phyloP scores from a whole-genome alignment of 1,284 basidiomycete species.

The Ustilago trichophora region DNA sequence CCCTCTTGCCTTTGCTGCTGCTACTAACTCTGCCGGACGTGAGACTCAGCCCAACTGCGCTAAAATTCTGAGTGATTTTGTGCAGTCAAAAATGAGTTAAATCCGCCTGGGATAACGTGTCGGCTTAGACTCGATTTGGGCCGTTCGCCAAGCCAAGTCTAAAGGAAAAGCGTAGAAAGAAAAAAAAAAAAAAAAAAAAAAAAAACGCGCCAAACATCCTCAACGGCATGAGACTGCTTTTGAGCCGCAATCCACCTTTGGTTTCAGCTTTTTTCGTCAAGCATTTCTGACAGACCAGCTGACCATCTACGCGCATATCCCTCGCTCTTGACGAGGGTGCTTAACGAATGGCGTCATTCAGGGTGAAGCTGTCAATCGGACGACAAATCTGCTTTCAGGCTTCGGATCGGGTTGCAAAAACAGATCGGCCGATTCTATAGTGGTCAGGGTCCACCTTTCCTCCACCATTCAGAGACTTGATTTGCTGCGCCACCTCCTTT shows the following conservation, averaged over 20 bases:
- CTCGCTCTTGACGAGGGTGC: constrained; percentile 20
- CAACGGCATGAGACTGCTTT: too few relatives aligned
- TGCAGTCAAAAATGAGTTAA: constrained; percentile 10
- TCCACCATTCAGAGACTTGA: background rate
- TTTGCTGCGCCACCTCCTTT: background rate
- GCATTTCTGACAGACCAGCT: constrained; percentile 4
- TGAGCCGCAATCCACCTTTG: too few relatives aligned
- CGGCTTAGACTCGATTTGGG: background rate
- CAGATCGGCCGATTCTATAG: background rate
- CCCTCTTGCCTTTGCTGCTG: too few relatives aligned
- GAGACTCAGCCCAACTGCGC: background rate
- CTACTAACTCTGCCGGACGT: too few relatives aligned
- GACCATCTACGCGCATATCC: background rate
- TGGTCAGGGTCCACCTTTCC: constrained; percentile 15
- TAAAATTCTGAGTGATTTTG: background rate
- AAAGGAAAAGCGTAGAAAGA: background rate
- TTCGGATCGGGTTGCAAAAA: background rate
- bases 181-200: constrained; percentile 1
- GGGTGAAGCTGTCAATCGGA: background rate
- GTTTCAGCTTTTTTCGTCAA: background rate
- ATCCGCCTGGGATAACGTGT: constrained; percentile 4
- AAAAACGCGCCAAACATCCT: too few relatives aligned
- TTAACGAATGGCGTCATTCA: constrained; percentile 43
- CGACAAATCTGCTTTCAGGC: too few relatives aligned
- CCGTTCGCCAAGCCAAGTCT: background rate